These are phyloP conservation scores for Phytophthora lateralis DNA, from an alignment of 352 stramenopile genomes.

Conservation along the genomic window DNA sequence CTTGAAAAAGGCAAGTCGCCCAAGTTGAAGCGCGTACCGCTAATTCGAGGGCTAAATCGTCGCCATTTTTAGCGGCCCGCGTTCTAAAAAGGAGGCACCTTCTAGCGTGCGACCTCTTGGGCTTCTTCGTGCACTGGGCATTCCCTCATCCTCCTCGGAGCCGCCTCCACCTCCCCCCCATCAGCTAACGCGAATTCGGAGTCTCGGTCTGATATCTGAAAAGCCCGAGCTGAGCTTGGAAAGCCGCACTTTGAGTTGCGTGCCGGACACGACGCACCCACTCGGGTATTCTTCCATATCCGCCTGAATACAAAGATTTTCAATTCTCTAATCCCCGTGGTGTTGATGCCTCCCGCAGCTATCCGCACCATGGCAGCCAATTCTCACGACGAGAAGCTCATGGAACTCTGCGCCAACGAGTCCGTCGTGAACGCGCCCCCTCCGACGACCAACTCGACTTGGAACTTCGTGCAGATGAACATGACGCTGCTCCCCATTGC, in stretches of 20 bases:
- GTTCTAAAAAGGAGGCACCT: slow-evolving; percentile 30
- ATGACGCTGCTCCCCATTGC: slow-evolving; percentile 83
- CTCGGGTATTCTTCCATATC: slow-evolving; percentile 24
- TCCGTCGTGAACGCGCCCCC: slow-evolving; percentile 8
- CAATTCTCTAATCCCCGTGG: slow-evolving; percentile 1
- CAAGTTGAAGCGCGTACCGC: slow-evolving; percentile 1
- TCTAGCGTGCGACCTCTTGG: slow-evolving; percentile 20
- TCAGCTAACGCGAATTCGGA: slow-evolving; percentile 1
- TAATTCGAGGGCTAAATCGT: slow-evolving; percentile 19
- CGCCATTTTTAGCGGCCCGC: slow-evolving; percentile 17
- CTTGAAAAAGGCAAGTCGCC: not conserved
- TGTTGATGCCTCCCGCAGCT: slow-evolving; percentile 4
- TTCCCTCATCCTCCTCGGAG: not conserved
- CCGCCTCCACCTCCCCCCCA: not conserved
- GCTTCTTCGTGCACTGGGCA: slow-evolving; percentile 10
- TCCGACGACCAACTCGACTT: slow-evolving; percentile 40
- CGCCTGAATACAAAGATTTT: slow-evolving; percentile 6
- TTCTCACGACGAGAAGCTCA: slow-evolving; percentile 13
- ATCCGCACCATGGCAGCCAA: slow-evolving; percentile 21
- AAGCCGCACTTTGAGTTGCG: slow-evolving; percentile 34
- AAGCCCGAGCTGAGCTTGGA: slow-evolving; percentile 8
- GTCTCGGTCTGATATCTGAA: slow-evolving; percentile 26
- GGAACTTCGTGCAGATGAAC: slow-evolving; percentile 89
- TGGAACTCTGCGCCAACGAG: slow-evolving; percentile 28
- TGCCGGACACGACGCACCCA: slow-evolving; percentile 9